Conservation (phyloP, 2,329 filamentous ascomycete genomes). For the Nigrospora osmanthi region DNA sequence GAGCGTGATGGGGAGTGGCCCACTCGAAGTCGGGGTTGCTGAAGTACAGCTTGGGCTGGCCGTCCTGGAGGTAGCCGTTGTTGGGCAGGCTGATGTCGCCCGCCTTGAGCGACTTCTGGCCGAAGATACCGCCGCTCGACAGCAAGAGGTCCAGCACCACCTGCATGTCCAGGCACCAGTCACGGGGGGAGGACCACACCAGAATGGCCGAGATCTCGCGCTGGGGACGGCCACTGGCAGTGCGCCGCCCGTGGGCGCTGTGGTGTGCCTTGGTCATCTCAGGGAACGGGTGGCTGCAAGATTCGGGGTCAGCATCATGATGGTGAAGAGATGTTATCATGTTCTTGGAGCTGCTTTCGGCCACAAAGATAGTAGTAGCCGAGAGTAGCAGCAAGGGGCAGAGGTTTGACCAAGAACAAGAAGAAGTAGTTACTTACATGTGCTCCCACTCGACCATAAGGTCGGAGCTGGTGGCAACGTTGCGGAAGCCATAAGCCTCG, state of each 20-base stretch:
- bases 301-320: no score
- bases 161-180: slow-evolving; percentile 27
- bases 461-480: slow-evolving; percentile 29
- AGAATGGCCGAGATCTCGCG: slow-evolving; percentile 20
- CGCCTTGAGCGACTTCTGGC: slow-evolving; percentile 55
- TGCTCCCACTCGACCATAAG: slow-evolving; percentile 12
- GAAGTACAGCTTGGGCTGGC: slow-evolving; percentile 60
- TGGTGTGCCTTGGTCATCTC: slow-evolving; percentile 26
- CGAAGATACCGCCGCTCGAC: slow-evolving; percentile 46
- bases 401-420: no score
- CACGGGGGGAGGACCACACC: slow-evolving; percentile 24
- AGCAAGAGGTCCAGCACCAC: slow-evolving; percentile 21
- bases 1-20: slow-evolving; percentile 58
- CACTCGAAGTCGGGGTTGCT: slow-evolving; percentile 65
- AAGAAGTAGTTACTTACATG: slow-evolving; percentile 3
- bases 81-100: slow-evolving; percentile 26
- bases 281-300: slow-evolving; percentile 18
- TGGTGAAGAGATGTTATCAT: no score
- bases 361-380: no score
- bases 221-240: slow-evolving; percentile 16
- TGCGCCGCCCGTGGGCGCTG: slow-evolving; percentile 25
- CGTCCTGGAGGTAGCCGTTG: slow-evolving; percentile 40
- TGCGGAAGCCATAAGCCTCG: slow-evolving; percentile 22
- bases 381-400: neutral
- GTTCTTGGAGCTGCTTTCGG: no score